A percentile compares a stretch with the other conserved stretches of the same genome.
Conservation (phyloP, 257 asterid genomes). For the Plantago elongata region DNA sequence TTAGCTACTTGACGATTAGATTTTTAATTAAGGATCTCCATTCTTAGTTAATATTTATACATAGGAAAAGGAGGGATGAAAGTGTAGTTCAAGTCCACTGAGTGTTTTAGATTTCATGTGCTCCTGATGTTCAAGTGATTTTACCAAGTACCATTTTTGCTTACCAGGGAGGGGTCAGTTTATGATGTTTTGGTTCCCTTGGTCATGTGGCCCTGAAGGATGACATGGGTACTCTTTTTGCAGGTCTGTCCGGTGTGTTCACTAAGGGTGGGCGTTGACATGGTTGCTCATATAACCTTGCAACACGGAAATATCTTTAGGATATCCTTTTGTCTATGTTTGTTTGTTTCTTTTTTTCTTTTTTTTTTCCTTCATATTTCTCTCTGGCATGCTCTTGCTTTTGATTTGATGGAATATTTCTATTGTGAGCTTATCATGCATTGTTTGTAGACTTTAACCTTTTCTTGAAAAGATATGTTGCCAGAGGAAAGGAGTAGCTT, state of each 20-base stretch:
- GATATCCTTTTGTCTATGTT: slow-evolving; percentile 58
- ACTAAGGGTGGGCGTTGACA: slow-evolving; percentile 87
- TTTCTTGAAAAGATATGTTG: not conserved
- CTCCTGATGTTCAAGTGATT: not conserved
- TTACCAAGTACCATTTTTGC: not conserved
- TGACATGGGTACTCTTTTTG: slow-evolving; percentile 18
- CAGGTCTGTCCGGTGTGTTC: slow-evolving; percentile 97
- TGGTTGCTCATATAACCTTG: slow-evolving; percentile 93
- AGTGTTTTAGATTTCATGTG: not conserved
- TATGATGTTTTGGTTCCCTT: slow-evolving; percentile 7
- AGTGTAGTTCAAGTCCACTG: slow-evolving; percentile 1
- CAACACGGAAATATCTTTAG: slow-evolving; percentile 80
- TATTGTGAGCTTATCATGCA: slow-evolving; percentile 6
- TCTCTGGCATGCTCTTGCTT: not conserved
- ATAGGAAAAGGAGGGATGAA: not conserved
- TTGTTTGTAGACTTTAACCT: not conserved
- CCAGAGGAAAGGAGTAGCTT: slow-evolving; percentile 5
- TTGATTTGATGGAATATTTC: not conserved
- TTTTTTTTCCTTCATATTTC: not conserved
- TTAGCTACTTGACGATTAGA: not conserved
- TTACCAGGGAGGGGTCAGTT: slow-evolving; percentile 3
- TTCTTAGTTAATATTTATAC: slow-evolving; percentile 12
- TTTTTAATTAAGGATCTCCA: not conserved
- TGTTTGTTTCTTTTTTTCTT: slow-evolving; percentile 1
- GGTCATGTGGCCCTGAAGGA: not conserved